These are phyloP conservation scores for Abortiporus biennis DNA, from an alignment of 1,284 basidiomycete genomes.

Conservation along the genomic window DNA sequence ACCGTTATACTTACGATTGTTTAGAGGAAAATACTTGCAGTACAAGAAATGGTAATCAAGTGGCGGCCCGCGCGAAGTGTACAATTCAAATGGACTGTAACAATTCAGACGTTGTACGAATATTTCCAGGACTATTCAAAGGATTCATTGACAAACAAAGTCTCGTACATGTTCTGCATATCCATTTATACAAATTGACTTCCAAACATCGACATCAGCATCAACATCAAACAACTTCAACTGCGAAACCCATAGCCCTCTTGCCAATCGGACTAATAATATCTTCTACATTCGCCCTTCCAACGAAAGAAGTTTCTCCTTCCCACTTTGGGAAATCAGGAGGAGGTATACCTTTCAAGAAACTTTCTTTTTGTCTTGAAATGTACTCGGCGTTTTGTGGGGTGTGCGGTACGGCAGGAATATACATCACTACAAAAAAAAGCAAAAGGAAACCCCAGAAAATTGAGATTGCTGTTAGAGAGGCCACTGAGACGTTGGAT, in stretches of 20 bases:
- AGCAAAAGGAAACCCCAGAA: constrained; percentile 1
- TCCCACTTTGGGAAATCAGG: constrained; percentile 69
- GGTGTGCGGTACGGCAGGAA: constrained; percentile 74
- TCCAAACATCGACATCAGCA: background rate
- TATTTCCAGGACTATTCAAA: background rate
- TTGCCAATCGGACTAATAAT: constrained; percentile 40
- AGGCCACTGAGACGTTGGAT: background rate
- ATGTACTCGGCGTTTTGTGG: constrained; percentile 59
- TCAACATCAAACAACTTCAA: constrained; percentile 18
- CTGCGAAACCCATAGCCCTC: constrained; percentile 47
- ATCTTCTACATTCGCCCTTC: constrained; percentile 43
- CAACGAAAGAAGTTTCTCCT: constrained; percentile 50
- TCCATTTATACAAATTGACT: background rate
- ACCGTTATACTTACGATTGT: background rate
- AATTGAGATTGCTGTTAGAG: constrained; percentile 4
- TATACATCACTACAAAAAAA: constrained; percentile 61
- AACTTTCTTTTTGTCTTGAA: constrained; percentile 52
- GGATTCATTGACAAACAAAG: too few relatives aligned
- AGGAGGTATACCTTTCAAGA: constrained; percentile 54
- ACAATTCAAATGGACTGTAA: background rate
- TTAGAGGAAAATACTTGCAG: constrained; percentile 69
- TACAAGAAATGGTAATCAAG: constrained; percentile 56
- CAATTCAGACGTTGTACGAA: background rate
- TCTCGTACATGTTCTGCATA: too few relatives aligned
- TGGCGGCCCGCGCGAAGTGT: background rate